A percentile compares a stretch with the other conserved stretches of the same genome.
These are phyloP conservation scores for Phytophthora palmivora DNA, from an alignment of 352 stramenopile species.

Conservation along the genomic window DNA sequence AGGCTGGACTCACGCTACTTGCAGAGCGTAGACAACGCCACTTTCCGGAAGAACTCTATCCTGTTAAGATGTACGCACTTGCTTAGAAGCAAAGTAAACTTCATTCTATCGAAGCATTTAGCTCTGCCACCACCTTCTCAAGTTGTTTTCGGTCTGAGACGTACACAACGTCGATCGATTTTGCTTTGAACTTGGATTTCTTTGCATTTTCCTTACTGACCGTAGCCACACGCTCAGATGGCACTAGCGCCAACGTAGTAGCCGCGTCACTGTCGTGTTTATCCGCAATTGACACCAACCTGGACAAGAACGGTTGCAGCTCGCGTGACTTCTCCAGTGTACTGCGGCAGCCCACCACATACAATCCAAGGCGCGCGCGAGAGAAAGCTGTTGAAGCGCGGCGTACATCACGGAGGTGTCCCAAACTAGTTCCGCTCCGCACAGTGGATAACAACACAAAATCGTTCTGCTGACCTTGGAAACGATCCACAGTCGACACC, in stretches of 20 bases:
- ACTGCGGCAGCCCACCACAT: conserved; percentile 88
- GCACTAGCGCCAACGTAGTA: conserved; percentile 45
- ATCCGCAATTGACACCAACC: conserved; percentile 37
- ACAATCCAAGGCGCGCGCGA: conserved; percentile 92
- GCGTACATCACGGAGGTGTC: conserved; percentile 93
- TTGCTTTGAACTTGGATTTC: conserved; percentile 25
- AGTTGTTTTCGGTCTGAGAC: conserved; percentile 37
- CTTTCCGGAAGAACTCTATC: conserved; percentile 96
- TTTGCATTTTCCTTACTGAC: conserved; percentile 18
- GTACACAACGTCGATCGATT: conserved; percentile 30
- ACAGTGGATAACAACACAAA: conserved; percentile 96
- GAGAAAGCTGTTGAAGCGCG: conserved; percentile 94
- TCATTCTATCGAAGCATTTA: conserved; percentile 25
- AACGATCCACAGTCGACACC: conserved; percentile 95
- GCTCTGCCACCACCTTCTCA: conserved; percentile 31
- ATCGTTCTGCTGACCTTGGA: conserved; percentile 96
- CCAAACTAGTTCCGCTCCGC: conserved; percentile 83
- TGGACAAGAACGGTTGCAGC: conserved; percentile 61
- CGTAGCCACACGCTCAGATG: conserved; percentile 28
- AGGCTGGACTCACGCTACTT: conserved; percentile 91
- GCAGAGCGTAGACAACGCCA: conserved; percentile 85
- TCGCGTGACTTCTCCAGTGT: conserved; percentile 82
- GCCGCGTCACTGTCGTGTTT: conserved; percentile 32
- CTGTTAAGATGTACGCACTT: conserved; percentile 95
- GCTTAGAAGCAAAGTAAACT: conserved; percentile 39